Evolutionary conservation across 2,329 filamentous ascomycete genomes (phyloP), one percentile per base, ranked within the genome.

Genomic region (Pseudogymnoascus sp.): DNA sequence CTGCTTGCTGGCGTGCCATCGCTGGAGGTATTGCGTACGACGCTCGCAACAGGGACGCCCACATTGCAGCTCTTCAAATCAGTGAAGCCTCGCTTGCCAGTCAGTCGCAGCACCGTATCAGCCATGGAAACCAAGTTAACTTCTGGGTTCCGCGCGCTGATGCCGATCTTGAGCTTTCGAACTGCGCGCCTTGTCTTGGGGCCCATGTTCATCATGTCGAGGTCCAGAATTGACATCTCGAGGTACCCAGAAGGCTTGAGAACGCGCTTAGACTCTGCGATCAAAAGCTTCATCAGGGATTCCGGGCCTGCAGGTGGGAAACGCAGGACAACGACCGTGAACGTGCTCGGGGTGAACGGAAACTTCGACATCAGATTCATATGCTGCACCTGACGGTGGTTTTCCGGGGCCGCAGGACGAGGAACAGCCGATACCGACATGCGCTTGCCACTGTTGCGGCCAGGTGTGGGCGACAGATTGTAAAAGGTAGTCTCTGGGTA

Each of bases 121-220:
- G 83, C 80, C 0, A 83, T 81, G 9, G 83, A 85, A 1, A 78
- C 80, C 7, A 93, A 78, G 62, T 81, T 86, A 9, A 84, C 80
- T 21, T 84, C 81, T 0, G 84, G 79, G 9, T 88, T 81, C 6
- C 79, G 79, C 16, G 81, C 77, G 64, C 87, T 86, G 68, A 91
- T 85, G 35, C 82, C 80, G 69, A 91, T 87, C 74, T 93, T 93
- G 63, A 93, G 76, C 0, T 80, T 82, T 3, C 89, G 84, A 2
- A 93, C 82, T 0, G 87, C 83, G 14, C 86, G 83, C 5, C 90
- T 83, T 1, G 87, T 86, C 12, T 83, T 83, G 62, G 83, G 87
- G 0, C 90, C 90, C 88, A 93, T 92, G 71, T 91, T 91, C 74
- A 91, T 86, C 64, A 95, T 81, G 70, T 95, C 90, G 9, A 91